phyloP scores from a whole-genome alignment of 768 basidiomycete genomes.

The Termitomyces eurrhizus region DNA sequence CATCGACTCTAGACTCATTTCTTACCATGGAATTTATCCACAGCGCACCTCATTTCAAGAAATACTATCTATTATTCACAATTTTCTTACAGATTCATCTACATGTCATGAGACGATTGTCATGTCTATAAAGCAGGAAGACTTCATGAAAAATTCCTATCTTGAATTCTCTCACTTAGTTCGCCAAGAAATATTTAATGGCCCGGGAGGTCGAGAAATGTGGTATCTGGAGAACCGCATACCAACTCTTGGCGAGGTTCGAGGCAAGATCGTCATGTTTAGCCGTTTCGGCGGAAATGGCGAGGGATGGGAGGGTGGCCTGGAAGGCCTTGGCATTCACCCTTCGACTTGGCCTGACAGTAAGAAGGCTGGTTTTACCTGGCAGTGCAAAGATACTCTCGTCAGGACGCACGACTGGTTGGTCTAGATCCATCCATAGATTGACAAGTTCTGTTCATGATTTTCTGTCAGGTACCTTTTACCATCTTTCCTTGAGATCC shows the following conservation, averaged over 20 bases:
- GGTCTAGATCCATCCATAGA: constrained; percentile 13
- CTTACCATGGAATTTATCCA: constrained; percentile 78
- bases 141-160: constrained; percentile 43
- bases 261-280: constrained; percentile 83
- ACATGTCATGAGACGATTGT: constrained; percentile 73
- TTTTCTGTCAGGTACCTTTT: constrained; percentile 64
- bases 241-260: constrained; percentile 76
- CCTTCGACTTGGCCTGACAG: constrained; percentile 86
- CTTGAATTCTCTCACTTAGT: constrained; percentile 61
- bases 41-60: constrained; percentile 63
- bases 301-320: constrained; percentile 62
- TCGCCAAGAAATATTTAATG: constrained; percentile 54
- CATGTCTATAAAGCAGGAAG: constrained; percentile 90
- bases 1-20: constrained; percentile 55
- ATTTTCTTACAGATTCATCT: constrained; percentile 56
- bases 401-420: constrained; percentile 88
- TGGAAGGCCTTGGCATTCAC: constrained; percentile 81
- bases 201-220: constrained; percentile 54
- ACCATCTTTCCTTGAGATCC: constrained; percentile 73
- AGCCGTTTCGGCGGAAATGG: constrained; percentile 79
- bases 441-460: background rate
- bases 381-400: constrained; percentile 67
- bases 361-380: constrained; percentile 65
- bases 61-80: constrained; percentile 57
- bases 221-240: constrained; percentile 85